These are phyloP conservation scores for Termitomyces sp. DNA, from an alignment of 768 basidiomycete genomes.

Conservation along the genomic window DNA sequence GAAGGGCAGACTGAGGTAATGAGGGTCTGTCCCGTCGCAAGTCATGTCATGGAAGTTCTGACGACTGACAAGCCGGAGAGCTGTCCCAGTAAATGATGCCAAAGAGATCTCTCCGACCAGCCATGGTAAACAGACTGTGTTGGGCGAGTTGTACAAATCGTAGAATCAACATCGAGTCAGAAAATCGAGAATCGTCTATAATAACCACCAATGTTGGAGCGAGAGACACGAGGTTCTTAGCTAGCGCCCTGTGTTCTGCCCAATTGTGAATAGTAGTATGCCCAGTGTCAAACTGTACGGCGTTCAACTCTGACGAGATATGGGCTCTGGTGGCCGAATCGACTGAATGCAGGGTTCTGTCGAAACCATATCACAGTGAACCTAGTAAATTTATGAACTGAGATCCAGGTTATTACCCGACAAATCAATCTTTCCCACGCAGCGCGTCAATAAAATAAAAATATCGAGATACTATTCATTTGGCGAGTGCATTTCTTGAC, in stretches of 20 bases:
- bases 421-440: conserved; percentile 9
- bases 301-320: not conserved
- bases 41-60: not conserved
- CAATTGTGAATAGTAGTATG: not conserved
- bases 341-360: not conserved
- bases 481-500: conserved; percentile 2
- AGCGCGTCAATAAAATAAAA: conserved; percentile 12
- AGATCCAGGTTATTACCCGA: no score
- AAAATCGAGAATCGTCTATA: not conserved
- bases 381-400: no score
- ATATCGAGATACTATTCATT: conserved; percentile 3
- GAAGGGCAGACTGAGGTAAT: not conserved
- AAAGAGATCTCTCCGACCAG: not conserved
- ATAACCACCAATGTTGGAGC: not conserved
- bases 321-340: not conserved
- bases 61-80: not conserved
- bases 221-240: no score
- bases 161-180: no score
- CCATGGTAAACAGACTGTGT: not conserved
- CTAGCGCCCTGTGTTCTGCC: no score
- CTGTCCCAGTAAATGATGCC: not conserved
- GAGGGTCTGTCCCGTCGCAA: not conserved
- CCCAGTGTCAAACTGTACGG: not conserved
- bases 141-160: not conserved
- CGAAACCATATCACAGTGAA: not conserved